Conservation (phyloP, 2,329 filamentous ascomycete genomes). For the Cordyceps pruinosa region DNA sequence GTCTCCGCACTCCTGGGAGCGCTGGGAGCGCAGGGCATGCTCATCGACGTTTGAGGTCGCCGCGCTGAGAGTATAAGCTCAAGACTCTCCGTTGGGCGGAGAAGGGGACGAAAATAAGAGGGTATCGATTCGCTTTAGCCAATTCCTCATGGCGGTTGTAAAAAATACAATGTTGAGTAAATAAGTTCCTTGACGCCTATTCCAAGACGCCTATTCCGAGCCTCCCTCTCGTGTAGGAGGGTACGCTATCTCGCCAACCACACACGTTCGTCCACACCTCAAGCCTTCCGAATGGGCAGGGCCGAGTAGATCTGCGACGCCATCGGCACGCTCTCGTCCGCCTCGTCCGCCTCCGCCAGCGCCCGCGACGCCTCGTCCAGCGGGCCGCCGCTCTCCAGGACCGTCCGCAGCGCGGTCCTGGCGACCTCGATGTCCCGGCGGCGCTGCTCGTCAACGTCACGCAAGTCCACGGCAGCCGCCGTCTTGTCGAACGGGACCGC, state of each 20-base stretch:
- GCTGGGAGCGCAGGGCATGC: too few species aligned
- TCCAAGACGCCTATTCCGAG: too few species aligned
- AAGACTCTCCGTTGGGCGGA: too few species aligned
- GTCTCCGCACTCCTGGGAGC: too few species aligned
- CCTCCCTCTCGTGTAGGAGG: neutral
- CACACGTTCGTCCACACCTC: too few species aligned
- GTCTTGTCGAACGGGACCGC: slow-evolving; percentile 34
- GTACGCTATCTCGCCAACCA: neutral
- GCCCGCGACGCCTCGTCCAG: slow-evolving; percentile 22
- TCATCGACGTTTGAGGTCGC: too few species aligned
- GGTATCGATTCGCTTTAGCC: too few species aligned
- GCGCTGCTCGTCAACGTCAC: slow-evolving; percentile 22
- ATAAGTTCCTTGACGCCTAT: neutral
- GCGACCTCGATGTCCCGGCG: slow-evolving; percentile 24
- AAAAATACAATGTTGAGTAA: too few species aligned
- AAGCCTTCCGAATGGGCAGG: slow-evolving; percentile 21
- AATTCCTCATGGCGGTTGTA: too few species aligned
- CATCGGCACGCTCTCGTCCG: neutral
- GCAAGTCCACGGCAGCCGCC: slow-evolving; percentile 23
- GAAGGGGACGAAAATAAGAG: too few species aligned
- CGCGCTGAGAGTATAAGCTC: too few species aligned
- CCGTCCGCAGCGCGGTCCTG: slow-evolving; percentile 20
- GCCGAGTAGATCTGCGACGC: slow-evolving; percentile 27
- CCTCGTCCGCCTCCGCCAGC: slow-evolving; percentile 20
- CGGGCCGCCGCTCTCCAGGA: slow-evolving; percentile 23